Evolutionary conservation across 768 basidiomycete genomes (phyloP).

Genomic region (Rhodosporidiobolus sp.): DNA sequence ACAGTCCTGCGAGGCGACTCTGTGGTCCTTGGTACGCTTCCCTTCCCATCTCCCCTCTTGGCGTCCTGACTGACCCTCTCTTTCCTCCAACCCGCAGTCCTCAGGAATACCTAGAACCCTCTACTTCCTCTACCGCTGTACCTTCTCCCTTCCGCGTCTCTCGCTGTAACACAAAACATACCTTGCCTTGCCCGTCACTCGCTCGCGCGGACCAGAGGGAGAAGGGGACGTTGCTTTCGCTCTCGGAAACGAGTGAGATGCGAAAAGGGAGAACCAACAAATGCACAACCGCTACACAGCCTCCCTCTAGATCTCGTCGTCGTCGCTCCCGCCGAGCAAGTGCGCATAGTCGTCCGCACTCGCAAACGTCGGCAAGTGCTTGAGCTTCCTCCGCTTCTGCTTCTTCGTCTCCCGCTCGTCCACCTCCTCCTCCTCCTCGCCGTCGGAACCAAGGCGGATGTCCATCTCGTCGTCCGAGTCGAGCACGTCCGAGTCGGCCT

Average conservation of each 20-base stretch:
- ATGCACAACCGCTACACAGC: neutral
- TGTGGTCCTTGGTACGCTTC: conserved; percentile 76
- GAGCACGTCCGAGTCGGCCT: conserved; percentile 38
- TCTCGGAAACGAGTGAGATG: neutral
- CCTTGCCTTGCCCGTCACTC: neutral
- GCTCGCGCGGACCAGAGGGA: neutral
- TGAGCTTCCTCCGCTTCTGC: conserved; percentile 41
- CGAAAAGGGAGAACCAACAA: neutral
- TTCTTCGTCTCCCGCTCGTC: conserved; percentile 6
- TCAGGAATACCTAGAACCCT: conserved; percentile 36
- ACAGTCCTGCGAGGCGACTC: conserved; percentile 74
- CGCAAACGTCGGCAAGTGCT: conserved; percentile 44
- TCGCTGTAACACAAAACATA: neutral
- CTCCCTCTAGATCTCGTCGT: conserved; percentile 27
- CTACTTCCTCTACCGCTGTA: neutral
- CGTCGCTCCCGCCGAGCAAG: conserved; percentile 37
- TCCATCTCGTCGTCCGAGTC: conserved; percentile 38
- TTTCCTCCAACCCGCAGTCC: conserved; percentile 9
- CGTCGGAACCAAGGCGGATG: conserved; percentile 14
- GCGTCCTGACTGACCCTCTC: neutral
- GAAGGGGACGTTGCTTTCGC: neutral
- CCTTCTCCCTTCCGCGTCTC: neutral
- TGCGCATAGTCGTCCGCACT: conserved; percentile 43
- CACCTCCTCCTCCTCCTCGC: conserved; percentile 11
- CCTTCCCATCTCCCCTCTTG: neutral